Percentiles rank a stretch among this genome's conserved stretches.
Evolutionary conservation across 192 early-diverging fungal genomes (phyloP).

Genomic region (Gryganskiella cystojenkinii): DNA sequence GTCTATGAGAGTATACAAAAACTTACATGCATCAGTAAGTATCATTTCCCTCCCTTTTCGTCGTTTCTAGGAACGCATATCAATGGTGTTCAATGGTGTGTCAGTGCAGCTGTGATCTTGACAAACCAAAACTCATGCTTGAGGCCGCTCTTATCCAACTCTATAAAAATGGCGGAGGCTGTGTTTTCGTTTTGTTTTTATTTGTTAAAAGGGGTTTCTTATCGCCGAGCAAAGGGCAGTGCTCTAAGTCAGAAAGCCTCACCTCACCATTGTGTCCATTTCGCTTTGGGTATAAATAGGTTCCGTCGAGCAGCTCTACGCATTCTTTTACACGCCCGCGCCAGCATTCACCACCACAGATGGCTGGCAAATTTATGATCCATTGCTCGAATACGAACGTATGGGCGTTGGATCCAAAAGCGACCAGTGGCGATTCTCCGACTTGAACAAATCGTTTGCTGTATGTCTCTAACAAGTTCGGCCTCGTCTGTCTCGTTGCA

Average conservation of each 20-base stretch:
- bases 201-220: too few relatives aligned
- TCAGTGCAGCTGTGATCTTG: background rate
- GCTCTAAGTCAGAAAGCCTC: background rate
- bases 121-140: too few relatives aligned
- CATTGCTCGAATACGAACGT: slow-evolving; percentile 80
- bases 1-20: slow-evolving; percentile 84
- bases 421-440: slow-evolving; percentile 82
- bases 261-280: background rate
- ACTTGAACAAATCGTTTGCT: slow-evolving; percentile 78
- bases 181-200: background rate
- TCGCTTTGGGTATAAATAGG: slow-evolving; percentile 42
- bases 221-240: too few relatives aligned
- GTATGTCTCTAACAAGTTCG: slow-evolving; percentile 53
- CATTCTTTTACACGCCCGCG: slow-evolving; percentile 73
- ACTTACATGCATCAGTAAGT: slow-evolving; percentile 81
- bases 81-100: background rate
- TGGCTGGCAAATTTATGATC: slow-evolving; percentile 84
- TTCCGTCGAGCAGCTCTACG: slow-evolving; percentile 80
- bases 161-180: too few relatives aligned
- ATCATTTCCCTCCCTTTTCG: too few relatives aligned
- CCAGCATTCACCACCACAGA: slow-evolving; percentile 51
- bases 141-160: too few relatives aligned
- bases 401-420: slow-evolving; percentile 80
- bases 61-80: background rate
- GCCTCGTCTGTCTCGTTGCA: slow-evolving; percentile 18